These are phyloP conservation scores for Metschnikowia santaceciliae DNA, from an alignment of 805 yeast genomes.

Conservation along the genomic window DNA sequence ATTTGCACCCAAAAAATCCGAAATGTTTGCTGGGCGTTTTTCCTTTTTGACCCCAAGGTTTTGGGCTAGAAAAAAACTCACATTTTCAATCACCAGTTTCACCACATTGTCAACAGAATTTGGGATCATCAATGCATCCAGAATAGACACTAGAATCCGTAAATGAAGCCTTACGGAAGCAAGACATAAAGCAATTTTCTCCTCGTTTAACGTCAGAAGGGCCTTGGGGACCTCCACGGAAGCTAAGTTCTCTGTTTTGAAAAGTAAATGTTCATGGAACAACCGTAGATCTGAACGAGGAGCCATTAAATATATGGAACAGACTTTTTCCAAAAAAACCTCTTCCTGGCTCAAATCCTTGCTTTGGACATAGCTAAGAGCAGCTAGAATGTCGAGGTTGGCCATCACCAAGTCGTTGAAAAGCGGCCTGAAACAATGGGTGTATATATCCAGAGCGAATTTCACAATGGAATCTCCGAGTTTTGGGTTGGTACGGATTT, in stretches of 20 bases:
- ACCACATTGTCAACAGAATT: background rate
- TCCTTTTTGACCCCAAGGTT: background rate
- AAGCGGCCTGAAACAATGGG: constrained; percentile 29
- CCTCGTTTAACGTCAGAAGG: constrained; percentile 30
- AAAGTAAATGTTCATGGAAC: constrained; percentile 13
- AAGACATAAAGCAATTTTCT: constrained; percentile 24
- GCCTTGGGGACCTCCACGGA: constrained; percentile 23
- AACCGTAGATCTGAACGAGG: constrained; percentile 10
- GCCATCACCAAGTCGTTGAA: constrained; percentile 28
- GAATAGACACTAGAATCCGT: constrained; percentile 17
- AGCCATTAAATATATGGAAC: constrained; percentile 5
- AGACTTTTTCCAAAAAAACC: constrained; percentile 3
- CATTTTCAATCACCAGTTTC: background rate
- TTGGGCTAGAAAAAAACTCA: background rate
- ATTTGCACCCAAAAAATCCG: background rate
- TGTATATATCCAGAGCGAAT: constrained; percentile 21
- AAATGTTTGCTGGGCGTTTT: background rate
- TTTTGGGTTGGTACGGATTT: constrained; percentile 22
- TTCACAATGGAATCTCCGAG: constrained; percentile 21
- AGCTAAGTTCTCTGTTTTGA: constrained; percentile 27
- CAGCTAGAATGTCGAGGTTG: constrained; percentile 27
- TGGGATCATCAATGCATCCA: background rate
- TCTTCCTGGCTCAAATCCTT: constrained; percentile 6
- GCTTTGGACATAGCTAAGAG: constrained; percentile 17
- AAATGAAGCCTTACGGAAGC: constrained; percentile 32